Evolutionary conservation across 148 eudicot species (phyloP), one percentile per base, ranked within the genome.

Genomic region (Cornus suecica): DNA sequence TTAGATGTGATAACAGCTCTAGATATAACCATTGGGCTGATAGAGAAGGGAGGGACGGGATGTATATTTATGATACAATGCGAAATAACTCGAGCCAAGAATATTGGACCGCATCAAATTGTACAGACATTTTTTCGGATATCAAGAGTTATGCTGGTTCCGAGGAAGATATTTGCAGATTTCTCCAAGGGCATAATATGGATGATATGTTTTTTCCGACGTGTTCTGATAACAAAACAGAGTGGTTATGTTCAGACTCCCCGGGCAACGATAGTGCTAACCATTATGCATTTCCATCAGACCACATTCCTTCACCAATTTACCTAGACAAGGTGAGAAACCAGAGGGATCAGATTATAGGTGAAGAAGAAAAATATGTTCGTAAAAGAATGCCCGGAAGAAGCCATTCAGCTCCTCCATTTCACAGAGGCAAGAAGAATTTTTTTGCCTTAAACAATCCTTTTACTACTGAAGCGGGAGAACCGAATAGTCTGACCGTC

Each of bases 381-480:
- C 64, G 70, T 63, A 75, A 74, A 66, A 70, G n/a, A 66, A 69
- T 86, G 71, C 75, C 81, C 42, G 72, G 78, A 76, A 92, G 97
- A 90, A 91, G 98, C 86, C 84, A 86, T 74, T 93, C 98, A 71
- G 94, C 98, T 69, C 99, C 99, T 63, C 99, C 99, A 80, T 67
- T 78, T 72, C 84, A 82, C 76, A 79, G 56, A 79, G 85, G 87
- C 81, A 93, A 80, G 85, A 90, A 78, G 76, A 89, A 75, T 68
- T 86, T 84, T 76, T 56, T 80, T 24, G 81, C 86, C 23, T 65
- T 83, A 65, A 86, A 48, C 74, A 68, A 79, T 73, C 79, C 73
- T 74, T 72, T 71, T 28, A 52, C 75, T 65, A 69, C 73, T 74
- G 70, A 77, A 70, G 73, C 77, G 48, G 84, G 74, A 72, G 85